A percentile compares a stretch with the other conserved stretches of the same genome.
Conservation (phyloP, 345 rosid species). For the Arabis hirsuta region DNA sequence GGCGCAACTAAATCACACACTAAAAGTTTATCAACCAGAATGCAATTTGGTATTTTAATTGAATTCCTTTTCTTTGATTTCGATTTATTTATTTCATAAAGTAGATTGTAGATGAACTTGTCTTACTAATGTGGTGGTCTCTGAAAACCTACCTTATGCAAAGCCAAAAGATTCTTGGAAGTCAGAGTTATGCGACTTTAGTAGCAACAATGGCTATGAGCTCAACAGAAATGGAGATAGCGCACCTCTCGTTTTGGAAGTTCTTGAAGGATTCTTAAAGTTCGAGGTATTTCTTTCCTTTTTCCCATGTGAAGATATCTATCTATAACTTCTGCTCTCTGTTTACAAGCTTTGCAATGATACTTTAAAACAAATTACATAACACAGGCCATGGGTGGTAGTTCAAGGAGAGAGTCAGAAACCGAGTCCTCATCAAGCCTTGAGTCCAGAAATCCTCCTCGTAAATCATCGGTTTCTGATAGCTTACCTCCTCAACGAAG, state of each 20-base stretch:
- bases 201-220: slow-evolving; percentile 84
- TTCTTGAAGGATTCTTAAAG: slow-evolving; percentile 92
- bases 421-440: slow-evolving; percentile 56
- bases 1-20: slow-evolving; percentile 94
- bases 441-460: slow-evolving; percentile 66
- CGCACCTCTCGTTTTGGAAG: slow-evolving; percentile 85
- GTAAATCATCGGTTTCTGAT: slow-evolving; percentile 78
- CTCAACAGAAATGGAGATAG: slow-evolving; percentile 85
- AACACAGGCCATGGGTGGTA: slow-evolving; percentile 60
- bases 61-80: slow-evolving; percentile 39
- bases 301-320: slow-evolving; percentile 4
- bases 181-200: slow-evolving; percentile 85
- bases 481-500: slow-evolving; percentile 90
- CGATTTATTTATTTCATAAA: background rate
- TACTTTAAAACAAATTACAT: slow-evolving; percentile 33
- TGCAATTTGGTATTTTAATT: slow-evolving; percentile 89
- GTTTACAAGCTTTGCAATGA: background rate
- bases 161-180: slow-evolving; percentile 96
- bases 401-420: slow-evolving; percentile 71
- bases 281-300: slow-evolving; percentile 59
- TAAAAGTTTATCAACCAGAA: slow-evolving; percentile 92
- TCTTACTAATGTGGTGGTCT: slow-evolving; percentile 12
- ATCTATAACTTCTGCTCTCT: background rate
- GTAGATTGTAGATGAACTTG: background rate
- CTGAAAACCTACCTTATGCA: slow-evolving; percentile 22